Evolutionary conservation across 2,329 filamentous ascomycete species (phyloP), one percentile per base, ranked within the genome.

Genomic region (Arachnomyces sp.): DNA sequence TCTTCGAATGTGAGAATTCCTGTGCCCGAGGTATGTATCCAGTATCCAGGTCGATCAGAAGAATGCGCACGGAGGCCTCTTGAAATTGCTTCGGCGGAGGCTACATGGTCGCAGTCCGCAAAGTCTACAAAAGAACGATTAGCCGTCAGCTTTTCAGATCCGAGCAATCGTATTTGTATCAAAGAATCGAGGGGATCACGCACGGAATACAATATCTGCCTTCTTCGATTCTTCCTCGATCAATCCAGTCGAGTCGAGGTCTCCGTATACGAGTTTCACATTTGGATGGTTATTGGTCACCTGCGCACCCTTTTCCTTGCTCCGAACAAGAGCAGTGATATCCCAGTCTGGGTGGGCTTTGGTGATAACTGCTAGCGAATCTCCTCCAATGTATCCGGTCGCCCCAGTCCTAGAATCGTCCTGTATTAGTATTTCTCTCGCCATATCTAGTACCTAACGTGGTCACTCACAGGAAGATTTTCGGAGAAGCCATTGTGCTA

Each of bases 331-430:
- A 30, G 58, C 63, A 0, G 65, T 61, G 37, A 67, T 48, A 31
- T 70, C 56, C 61, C 66, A 72, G 34, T 71, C 65, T 3, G 68
- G 66, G 46, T 74, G 70, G 4, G 61, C 53, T 33, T 66, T 57
- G 31, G 56, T 54, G 28, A 75, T 49, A 4, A 59, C 58, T 44
- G 67, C 66, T n/a, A 76, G 60, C 30, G 66, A 62, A 37, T 72
- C 70, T 25, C 73, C 72, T 4, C 72, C 72, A 35, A 76, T 73
- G 49, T 74, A 76, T 25, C 72, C 72, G 12, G 71, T 73, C 3
- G 55, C 63, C 14, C 71, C 71, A 28, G 70, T 73, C 11, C 71
- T 73, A 37, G 32, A 59, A 38, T 61, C 44, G 40, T 54, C 61
- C 4, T 58, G 58, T 18, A 50, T 38, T 59, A 56, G 56, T 7